phyloP scores from a whole-genome alignment of 495 filamentous ascomycete species.

The Tuber aestivum region DNA sequence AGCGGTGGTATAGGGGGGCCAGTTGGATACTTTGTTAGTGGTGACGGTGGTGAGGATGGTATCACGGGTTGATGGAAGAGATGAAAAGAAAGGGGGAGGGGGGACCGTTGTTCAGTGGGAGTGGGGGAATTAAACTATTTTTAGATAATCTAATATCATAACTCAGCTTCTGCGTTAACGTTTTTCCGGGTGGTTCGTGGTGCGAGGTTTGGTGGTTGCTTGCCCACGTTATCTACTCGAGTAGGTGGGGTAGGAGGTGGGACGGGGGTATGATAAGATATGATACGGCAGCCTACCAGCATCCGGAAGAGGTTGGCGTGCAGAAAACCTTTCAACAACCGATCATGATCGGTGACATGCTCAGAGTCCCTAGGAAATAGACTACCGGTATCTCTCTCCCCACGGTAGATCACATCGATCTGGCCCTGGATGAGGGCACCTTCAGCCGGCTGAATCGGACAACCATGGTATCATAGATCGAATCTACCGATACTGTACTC shows the following conservation, averaged over 20 bases:
- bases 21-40: not conserved
- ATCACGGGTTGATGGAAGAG: not conserved
- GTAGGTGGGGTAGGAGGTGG: too few species aligned
- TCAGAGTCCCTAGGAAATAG: not conserved
- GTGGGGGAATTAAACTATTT: not conserved
- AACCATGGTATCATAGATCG: not conserved
- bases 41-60: not conserved
- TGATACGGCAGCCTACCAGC: too few species aligned
- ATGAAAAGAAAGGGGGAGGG: not conserved
- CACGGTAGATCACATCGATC: not conserved
- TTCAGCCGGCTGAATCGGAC: not conserved
- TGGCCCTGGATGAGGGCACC: not conserved
- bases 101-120: not conserved
- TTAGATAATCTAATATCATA: not conserved
- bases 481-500: too few species aligned
- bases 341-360: not conserved
- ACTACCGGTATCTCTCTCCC: not conserved
- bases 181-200: not conserved
- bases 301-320: not conserved
- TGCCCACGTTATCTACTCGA: not conserved
- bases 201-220: not conserved
- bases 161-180: not conserved
- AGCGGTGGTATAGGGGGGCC: constrained; percentile 2
- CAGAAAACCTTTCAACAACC: not conserved
- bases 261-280: too few species aligned